Conservation (phyloP, 148 eudicot species). For the Rhododendron mucronatum region DNA sequence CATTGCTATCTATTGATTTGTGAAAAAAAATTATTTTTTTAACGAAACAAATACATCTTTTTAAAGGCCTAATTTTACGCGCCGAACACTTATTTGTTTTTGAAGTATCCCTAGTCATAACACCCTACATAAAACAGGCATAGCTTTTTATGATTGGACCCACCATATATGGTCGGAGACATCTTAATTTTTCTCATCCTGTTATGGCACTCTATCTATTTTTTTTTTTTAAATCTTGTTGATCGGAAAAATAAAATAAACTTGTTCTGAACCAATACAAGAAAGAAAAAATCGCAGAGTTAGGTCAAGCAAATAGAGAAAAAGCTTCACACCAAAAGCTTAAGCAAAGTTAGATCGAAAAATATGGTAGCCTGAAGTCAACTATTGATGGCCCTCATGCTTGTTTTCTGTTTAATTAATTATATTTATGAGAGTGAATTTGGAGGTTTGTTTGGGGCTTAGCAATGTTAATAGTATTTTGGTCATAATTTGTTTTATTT, state of each 20-base stretch:
- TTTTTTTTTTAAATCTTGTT: not conserved
- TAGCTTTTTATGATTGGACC: not conserved
- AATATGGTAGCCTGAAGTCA: not conserved
- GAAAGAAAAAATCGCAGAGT: not conserved
- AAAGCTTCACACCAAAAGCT: not conserved
- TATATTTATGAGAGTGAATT: too few species aligned
- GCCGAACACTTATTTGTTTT: too few species aligned
- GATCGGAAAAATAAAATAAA: not conserved
- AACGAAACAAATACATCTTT: too few species aligned
- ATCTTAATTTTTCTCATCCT: not conserved
- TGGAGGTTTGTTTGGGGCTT: not conserved
- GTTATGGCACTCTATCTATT: not conserved
- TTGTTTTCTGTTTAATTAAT: too few species aligned
- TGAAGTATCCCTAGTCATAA: too few species aligned
- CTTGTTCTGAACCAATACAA: not conserved
- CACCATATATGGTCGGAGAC: not conserved
- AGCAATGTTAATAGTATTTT: not conserved
- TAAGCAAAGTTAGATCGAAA: not conserved
- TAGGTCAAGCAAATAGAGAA: not conserved
- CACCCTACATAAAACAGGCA: too few species aligned
- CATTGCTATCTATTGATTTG: too few species aligned
- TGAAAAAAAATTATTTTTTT: too few species aligned
- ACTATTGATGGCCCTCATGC: not conserved
- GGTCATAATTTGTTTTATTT: too few species aligned
- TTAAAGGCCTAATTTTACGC: too few species aligned